Base-by-base conservation (phyloP, 2,329 filamentous ascomycete genomes). In the Arthroderma uncinatum region DNA sequence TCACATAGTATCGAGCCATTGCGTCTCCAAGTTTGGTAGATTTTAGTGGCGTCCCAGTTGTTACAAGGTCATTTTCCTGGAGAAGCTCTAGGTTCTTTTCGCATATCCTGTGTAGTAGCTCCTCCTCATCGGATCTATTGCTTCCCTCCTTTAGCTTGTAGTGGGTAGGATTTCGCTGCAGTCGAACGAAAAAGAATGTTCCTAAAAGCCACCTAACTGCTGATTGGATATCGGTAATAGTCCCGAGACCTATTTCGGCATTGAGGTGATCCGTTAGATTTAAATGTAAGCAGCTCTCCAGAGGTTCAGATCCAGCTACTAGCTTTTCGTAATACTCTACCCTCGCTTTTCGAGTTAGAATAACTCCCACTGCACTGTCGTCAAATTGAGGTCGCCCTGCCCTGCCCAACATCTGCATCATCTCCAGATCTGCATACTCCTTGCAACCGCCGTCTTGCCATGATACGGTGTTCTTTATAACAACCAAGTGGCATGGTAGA, bases 361-460 rank as follows among this genome's bases (percentile, higher is more conserved):
- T 91, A 14, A 93, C 83, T 9, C 87, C 89, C 39, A 83, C 79
- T 2, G 87, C 89, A 58, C 75, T 87, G 53, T 82, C 78, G 63
- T 92, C 89, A 61, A 91, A 94, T 65, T 94, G 89, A 4, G 89
- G 89, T 19, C 89, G 78, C 1, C 89, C 89, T 54, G 89, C 89
- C 61, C 89, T 82, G 5, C 89, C 89, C 53, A 94, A 79, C 89
- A 95, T 94, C 64, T 95, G 89, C 85, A 92, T 92, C 60, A 92
- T 80, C 63, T 94, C 89, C 4, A 94, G 75, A 66, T 93, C 88
- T 0, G 87, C 83, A 62, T 89, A 90, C 67, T 93, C 87, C 57
- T 83, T 80, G 37, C 81, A 77, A 5, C 78, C 71, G 33, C 71
- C 76, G 57, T 82, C 79, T 57, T 82, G 80, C 70, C 82, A 91